phyloP scores from a whole-genome alignment of 2,329 filamentous ascomycete species.

The Ascochyta koolunga region DNA sequence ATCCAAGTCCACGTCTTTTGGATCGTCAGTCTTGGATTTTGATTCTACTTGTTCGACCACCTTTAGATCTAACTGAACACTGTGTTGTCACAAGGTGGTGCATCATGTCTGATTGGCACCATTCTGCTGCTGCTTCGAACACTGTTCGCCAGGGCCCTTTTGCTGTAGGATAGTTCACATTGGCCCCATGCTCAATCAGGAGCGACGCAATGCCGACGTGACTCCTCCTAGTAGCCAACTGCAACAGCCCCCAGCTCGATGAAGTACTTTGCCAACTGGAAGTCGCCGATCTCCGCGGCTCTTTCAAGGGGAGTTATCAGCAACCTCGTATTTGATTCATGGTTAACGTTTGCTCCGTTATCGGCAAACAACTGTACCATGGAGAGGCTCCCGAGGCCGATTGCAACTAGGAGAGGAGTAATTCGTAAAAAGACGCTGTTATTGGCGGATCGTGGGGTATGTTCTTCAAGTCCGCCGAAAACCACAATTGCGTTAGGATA shows the following conservation, averaged over 20 bases:
- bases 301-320: slow-evolving; percentile 16
- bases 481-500: slow-evolving; percentile 4
- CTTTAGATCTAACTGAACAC: slow-evolving; percentile 6
- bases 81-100: slow-evolving; percentile 1
- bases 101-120: slow-evolving; percentile 15
- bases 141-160: slow-evolving; percentile 14
- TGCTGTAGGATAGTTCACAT: slow-evolving; percentile 12
- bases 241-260: not conserved
- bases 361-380: slow-evolving; percentile 6
- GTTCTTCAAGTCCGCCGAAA: not conserved
- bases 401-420: slow-evolving; percentile 4
- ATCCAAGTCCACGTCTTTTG: not conserved
- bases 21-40: not conserved
- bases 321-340: not conserved
- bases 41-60: not conserved
- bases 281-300: slow-evolving; percentile 17
- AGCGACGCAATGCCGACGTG: slow-evolving; percentile 11
- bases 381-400: not conserved
- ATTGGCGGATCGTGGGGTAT: not conserved
- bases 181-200: slow-evolving; percentile 10
- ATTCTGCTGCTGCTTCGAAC: slow-evolving; percentile 17
- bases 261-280: slow-evolving; percentile 13
- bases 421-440: not conserved
- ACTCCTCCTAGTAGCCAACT: slow-evolving; percentile 15
- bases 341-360: not conserved